Conservation (phyloP, 2,329 filamentous ascomycete species). For the Aspergillus sp. region DNA sequence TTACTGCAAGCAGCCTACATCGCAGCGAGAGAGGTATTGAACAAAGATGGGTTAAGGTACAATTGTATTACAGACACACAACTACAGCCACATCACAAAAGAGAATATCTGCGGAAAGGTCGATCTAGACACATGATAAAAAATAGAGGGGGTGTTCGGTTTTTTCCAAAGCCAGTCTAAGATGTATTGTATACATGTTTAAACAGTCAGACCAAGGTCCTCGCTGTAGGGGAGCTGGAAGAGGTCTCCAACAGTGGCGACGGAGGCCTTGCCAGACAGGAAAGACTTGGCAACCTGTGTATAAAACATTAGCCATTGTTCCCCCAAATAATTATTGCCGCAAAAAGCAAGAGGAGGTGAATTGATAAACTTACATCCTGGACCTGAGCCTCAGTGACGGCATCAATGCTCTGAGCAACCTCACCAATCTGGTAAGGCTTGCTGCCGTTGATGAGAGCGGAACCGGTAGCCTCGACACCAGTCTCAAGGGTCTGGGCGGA, state of each 20-base stretch:
- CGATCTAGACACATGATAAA: conserved; percentile 40
- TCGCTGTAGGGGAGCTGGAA: conserved; percentile 88
- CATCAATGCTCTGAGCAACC: conserved; percentile 74
- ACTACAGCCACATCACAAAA: conserved; percentile 39
- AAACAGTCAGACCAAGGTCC: conserved; percentile 93
- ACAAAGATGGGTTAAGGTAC: conserved; percentile 33
- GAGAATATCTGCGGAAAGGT: conserved; percentile 38
- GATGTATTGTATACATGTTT: conserved; percentile 52
- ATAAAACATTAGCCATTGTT: conserved; percentile 8
- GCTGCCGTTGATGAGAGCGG: conserved; percentile 76
- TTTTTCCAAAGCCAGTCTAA: conserved; percentile 36
- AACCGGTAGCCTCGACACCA: conserved; percentile 80
- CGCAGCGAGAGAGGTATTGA: not conserved
- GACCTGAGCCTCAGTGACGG: conserved; percentile 79
- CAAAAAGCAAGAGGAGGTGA: not conserved
- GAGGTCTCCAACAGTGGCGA: conserved; percentile 88
- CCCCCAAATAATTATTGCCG: not conserved
- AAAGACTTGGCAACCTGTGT: conserved; percentile 80
- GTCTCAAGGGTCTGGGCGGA: conserved; percentile 74
- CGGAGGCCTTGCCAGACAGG: conserved; percentile 83
- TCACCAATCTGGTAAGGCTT: conserved; percentile 83
- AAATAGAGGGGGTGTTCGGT: conserved; percentile 27
- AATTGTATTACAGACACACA: conserved; percentile 44
- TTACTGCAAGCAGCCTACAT: not conserved
- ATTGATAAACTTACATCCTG: conserved; percentile 68